A percentile compares a stretch with the other conserved stretches of the same genome.
Evolutionary conservation across 1,284 basidiomycete species (phyloP).

Genomic region (Moesziomyces sp.): DNA sequence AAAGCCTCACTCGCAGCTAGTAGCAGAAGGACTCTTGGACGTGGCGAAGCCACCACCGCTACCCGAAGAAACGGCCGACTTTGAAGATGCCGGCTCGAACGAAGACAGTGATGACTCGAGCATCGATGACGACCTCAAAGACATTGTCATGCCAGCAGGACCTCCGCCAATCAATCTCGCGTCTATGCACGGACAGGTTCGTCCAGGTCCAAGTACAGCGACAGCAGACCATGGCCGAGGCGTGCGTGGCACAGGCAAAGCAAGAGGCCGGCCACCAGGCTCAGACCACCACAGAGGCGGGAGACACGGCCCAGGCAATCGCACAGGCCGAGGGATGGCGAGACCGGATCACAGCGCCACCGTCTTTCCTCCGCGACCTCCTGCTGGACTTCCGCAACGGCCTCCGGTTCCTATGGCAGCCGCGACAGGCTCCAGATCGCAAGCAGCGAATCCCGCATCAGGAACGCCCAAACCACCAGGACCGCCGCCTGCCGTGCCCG

Average conservation of each 20-base stretch:
- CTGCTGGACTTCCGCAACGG: constrained; percentile 2
- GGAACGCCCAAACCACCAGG: constrained; percentile 16
- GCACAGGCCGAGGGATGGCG: not conserved
- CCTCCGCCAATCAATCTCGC: constrained; percentile 43
- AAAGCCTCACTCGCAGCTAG: constrained; percentile 56
- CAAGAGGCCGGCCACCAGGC: constrained; percentile 8
- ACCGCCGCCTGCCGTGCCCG: constrained; percentile 32
- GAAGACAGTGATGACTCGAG: constrained; percentile 53
- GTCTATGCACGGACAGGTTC: not conserved
- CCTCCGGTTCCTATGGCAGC: not conserved
- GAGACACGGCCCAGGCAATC: constrained; percentile 1
- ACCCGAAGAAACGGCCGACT: constrained; percentile 19
- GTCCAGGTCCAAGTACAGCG: not conserved
- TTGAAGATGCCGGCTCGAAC: constrained; percentile 4
- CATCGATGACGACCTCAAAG: constrained; percentile 56
- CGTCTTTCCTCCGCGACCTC: constrained; percentile 6
- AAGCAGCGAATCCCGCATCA: not conserved
- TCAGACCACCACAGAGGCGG: constrained; percentile 3
- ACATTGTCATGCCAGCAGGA: constrained; percentile 61
- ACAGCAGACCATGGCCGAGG: not conserved
- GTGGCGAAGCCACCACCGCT: constrained; percentile 35
- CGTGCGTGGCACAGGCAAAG: not conserved
- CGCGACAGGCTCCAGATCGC: not conserved
- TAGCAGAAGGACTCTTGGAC: constrained; percentile 41
- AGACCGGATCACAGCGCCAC: constrained; percentile 1